Evolutionary conservation across 257 asterid species (phyloP).

Genomic region (Penstemon newberryi): DNA sequence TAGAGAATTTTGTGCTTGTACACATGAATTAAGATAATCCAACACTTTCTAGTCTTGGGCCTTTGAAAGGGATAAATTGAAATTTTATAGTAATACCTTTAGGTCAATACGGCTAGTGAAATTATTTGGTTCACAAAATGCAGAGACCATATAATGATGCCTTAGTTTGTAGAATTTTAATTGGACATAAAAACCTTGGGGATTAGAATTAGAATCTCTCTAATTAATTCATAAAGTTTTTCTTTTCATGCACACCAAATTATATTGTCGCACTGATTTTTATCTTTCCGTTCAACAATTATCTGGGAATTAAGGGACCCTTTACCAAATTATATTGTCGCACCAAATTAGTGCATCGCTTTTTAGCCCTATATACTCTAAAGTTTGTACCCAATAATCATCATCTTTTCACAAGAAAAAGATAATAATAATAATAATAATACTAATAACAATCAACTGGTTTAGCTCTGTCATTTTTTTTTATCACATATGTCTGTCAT

Average conservation of each 20-base stretch:
- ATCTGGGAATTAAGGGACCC: constrained; percentile 7
- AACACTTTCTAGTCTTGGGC: background rate
- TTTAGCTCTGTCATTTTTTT: no score
- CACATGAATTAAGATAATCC: no score
- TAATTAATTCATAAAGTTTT: background rate
- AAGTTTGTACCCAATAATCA: constrained; percentile 19
- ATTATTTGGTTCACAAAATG: constrained; percentile 50
- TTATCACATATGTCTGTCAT: no score
- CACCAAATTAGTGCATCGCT: background rate
- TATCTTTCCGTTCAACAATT: constrained; percentile 14
- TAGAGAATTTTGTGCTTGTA: no score
- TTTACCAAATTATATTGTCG: background rate
- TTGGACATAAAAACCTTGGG: constrained; percentile 12
- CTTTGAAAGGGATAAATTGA: constrained; percentile 21
- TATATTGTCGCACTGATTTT: constrained; percentile 34
- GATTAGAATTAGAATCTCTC: constrained; percentile 17
- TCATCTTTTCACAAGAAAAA: background rate
- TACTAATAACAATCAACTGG: no score
- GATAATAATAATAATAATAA: background rate
- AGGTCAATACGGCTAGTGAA: constrained; percentile 31
- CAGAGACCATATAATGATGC: constrained; percentile 43
- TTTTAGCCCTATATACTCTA: constrained; percentile 20
- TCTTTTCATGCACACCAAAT: constrained; percentile 31
- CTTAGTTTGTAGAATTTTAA: constrained; percentile 23
- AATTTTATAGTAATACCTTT: background rate